Percentiles rank a stretch among this genome's conserved stretches.
phyloP scores from a whole-genome alignment of 306 rosid species.

The Acacia acuminata region DNA sequence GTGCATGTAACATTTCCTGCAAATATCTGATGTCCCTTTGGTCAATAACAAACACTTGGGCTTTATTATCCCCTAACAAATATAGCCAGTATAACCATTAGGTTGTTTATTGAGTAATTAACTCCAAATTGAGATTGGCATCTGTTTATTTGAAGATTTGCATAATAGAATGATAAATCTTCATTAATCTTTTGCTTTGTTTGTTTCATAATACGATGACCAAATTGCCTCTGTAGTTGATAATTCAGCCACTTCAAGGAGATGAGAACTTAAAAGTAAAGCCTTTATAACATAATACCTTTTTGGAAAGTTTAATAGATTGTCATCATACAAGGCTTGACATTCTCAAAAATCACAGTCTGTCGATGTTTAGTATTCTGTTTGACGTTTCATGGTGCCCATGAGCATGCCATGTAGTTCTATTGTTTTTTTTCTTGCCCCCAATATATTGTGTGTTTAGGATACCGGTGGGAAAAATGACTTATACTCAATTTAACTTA shows the following conservation, averaged over 20 bases:
- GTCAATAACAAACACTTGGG: neutral
- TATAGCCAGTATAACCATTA: neutral
- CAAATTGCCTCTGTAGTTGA: neutral
- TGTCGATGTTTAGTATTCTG: neutral
- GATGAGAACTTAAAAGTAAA: neutral
- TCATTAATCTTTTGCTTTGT: neutral
- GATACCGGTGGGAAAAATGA: too few relatives aligned
- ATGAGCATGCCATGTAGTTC: neutral
- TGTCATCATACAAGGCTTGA: neutral
- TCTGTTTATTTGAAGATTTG: neutral
- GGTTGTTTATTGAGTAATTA: neutral
- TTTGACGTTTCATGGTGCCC: neutral
- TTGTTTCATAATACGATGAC: neutral
- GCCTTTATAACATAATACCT: neutral
- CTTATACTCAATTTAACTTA: too few relatives aligned
- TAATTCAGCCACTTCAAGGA: neutral
- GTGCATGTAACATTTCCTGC: neutral
- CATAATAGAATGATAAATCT: neutral
- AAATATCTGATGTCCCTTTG: neutral
- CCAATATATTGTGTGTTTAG: neutral
- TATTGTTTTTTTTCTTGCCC: neutral
- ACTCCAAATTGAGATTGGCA: neutral
- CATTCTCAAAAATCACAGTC: neutral
- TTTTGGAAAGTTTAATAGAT: neutral
- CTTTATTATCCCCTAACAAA: neutral